Evolutionary conservation across 2,329 filamentous ascomycete genomes (phyloP).

Genomic region (Colletotrichum viniferum): DNA sequence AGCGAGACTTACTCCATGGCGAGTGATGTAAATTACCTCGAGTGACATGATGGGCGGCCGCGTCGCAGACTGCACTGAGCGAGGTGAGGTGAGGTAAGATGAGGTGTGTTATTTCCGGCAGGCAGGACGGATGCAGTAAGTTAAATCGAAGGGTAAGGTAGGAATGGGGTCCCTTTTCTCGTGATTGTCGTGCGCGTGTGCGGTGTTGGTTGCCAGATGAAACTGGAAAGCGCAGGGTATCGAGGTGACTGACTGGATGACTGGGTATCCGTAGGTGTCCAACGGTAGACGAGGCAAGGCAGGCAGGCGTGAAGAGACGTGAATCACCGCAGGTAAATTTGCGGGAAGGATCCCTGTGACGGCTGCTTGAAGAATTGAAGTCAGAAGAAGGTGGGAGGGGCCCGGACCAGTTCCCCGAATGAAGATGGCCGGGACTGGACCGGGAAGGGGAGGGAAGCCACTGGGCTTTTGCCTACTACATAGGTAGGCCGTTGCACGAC

Average conservation of each 20-base stretch:
- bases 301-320: background rate
- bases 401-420: slow-evolving; percentile 16
- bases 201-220: background rate
- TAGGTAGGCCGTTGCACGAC: background rate
- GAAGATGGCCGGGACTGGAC: background rate
- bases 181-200: background rate
- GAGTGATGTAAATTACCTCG: slow-evolving; percentile 74
- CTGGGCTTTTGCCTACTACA: background rate
- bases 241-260: background rate
- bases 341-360: background rate
- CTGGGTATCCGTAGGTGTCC: background rate
- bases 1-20: slow-evolving; percentile 70
- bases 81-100: background rate
- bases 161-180: background rate
- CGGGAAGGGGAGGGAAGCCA: background rate
- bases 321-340: background rate
- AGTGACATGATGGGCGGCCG: slow-evolving; percentile 57
- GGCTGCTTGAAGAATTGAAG: slow-evolving; percentile 18
- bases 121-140: background rate
- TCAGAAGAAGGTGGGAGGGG: slow-evolving; percentile 15
- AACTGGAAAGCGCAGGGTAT: background rate
- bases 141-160: background rate
- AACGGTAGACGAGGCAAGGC: background rate
- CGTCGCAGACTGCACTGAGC: background rate
- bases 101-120: background rate